A percentile compares a stretch with the other conserved stretches of the same genome.
Evolutionary conservation across 1,284 basidiomycete species (phyloP).

Genomic region (Cutaneotrichosporon arboriforme): DNA sequence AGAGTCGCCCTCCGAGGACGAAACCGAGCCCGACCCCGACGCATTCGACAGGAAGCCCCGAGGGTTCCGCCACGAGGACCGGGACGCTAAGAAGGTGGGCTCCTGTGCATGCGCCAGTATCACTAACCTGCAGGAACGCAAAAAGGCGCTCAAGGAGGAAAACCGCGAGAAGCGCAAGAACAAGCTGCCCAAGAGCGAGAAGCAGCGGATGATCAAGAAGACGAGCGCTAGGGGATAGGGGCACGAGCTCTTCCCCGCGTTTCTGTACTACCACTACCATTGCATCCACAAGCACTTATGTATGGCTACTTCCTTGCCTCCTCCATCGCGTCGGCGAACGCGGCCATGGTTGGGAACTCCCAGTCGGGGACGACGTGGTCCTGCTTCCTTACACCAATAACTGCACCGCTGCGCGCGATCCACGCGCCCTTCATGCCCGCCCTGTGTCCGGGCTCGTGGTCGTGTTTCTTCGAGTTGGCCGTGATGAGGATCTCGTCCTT

Average conservation of each 20-base stretch:
- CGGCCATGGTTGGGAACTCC: conserved; percentile 13
- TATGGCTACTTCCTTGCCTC: neutral
- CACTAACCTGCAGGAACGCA: conserved; percentile 62
- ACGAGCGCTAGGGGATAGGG: conserved; percentile 15
- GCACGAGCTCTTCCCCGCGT: neutral
- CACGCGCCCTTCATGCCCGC: conserved; percentile 31
- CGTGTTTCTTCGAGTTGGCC: conserved; percentile 31
- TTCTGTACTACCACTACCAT: neutral
- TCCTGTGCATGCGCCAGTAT: neutral
- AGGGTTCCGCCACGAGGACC: conserved; percentile 85
- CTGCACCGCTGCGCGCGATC: conserved; percentile 28
- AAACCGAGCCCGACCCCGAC: conserved; percentile 42
- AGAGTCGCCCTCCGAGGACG: conserved; percentile 38
- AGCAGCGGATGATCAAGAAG: conserved; percentile 72
- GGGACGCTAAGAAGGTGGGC: conserved; percentile 79
- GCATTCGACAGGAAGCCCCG: conserved; percentile 59
- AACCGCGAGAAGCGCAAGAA: conserved; percentile 78
- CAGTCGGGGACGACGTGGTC: conserved; percentile 15
- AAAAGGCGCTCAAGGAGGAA: conserved; percentile 79
- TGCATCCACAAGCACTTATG: neutral
- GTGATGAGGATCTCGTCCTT: conserved; percentile 28
- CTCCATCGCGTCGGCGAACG: conserved; percentile 11
- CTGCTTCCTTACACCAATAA: conserved; percentile 13
- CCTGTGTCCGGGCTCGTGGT: conserved; percentile 32
- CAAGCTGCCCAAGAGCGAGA: conserved; percentile 92